Evolutionary conservation across 1,284 basidiomycete genomes (phyloP).

Genomic region (Mycena sp.): DNA sequence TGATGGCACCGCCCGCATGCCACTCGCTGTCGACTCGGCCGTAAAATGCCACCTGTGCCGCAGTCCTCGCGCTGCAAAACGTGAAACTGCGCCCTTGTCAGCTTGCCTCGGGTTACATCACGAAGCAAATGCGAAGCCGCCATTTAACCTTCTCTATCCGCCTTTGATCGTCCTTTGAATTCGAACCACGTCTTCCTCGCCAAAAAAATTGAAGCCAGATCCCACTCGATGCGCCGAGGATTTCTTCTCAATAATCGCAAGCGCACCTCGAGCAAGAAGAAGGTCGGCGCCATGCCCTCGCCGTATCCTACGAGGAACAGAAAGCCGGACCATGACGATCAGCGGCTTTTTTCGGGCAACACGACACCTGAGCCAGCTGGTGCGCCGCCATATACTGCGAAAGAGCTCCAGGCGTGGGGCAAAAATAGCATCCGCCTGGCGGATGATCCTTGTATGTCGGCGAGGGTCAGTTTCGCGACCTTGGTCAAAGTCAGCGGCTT

Average conservation of each 20-base stretch:
- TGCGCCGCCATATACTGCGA: constrained; percentile 6
- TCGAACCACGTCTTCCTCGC: background rate
- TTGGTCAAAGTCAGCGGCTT: constrained; percentile 19
- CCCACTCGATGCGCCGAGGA: constrained; percentile 13
- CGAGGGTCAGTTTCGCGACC: constrained; percentile 8
- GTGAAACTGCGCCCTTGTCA: background rate
- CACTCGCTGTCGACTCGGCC: background rate
- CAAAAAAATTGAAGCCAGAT: background rate
- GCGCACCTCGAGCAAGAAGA: no score
- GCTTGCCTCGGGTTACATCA: constrained; percentile 2
- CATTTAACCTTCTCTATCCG: background rate
- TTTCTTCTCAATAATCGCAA: constrained; percentile 4
- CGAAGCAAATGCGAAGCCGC: background rate
- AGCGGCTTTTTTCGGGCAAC: constrained; percentile 11
- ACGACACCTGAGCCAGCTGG: background rate
- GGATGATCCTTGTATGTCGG: constrained; percentile 16
- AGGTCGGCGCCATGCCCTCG: background rate
- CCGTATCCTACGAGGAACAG: constrained; percentile 24
- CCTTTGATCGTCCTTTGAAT: background rate
- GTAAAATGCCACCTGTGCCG: background rate
- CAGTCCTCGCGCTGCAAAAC: background rate
- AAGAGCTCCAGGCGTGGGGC: constrained; percentile 14
- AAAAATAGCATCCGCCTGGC: constrained; percentile 8
- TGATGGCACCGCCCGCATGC: background rate
- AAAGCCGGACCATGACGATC: constrained; percentile 16